Evolutionary conservation across 2,329 filamentous ascomycete species (phyloP).

Genomic region (Fusarium bulbicola): DNA sequence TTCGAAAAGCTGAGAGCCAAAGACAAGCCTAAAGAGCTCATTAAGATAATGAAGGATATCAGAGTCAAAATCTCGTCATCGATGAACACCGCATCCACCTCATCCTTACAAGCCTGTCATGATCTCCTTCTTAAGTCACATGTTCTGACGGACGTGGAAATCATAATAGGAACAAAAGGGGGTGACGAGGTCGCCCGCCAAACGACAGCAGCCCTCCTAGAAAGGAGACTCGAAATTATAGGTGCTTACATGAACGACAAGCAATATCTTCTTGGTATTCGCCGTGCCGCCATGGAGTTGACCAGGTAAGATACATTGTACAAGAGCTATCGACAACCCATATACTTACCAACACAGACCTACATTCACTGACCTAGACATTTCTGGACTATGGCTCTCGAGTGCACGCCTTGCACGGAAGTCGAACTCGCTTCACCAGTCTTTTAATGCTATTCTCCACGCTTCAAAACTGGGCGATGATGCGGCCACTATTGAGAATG

Average conservation of each 20-base stretch:
- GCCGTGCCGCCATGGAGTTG: slow-evolving; percentile 87
- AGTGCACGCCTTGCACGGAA: slow-evolving; percentile 89
- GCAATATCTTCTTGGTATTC: slow-evolving; percentile 87
- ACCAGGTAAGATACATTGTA: slow-evolving; percentile 62
- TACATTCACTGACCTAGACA: slow-evolving; percentile 74
- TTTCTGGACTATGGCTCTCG: slow-evolving; percentile 85
- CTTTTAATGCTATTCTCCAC: slow-evolving; percentile 92
- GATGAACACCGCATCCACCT: slow-evolving; percentile 79
- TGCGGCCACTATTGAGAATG: slow-evolving; percentile 92
- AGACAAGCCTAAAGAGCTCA: slow-evolving; percentile 62
- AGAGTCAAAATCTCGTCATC: slow-evolving; percentile 76
- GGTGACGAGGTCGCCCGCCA: slow-evolving; percentile 53
- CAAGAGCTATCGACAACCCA: not conserved
- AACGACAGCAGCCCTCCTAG: slow-evolving; percentile 55
- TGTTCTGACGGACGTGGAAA: slow-evolving; percentile 85
- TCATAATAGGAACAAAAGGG: slow-evolving; percentile 66
- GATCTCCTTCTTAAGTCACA: slow-evolving; percentile 88
- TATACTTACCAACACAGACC: slow-evolving; percentile 49
- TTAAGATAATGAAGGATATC: slow-evolving; percentile 67
- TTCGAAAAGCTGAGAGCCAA: slow-evolving; percentile 68
- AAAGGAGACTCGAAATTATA: slow-evolving; percentile 84
- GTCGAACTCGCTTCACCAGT: slow-evolving; percentile 82
- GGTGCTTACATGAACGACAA: slow-evolving; percentile 93
- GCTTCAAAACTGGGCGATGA: slow-evolving; percentile 85
- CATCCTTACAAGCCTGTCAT: slow-evolving; percentile 85